phyloP scores from a whole-genome alignment of 1,139 yeast genomes.

The Candida sanyaensis region DNA sequence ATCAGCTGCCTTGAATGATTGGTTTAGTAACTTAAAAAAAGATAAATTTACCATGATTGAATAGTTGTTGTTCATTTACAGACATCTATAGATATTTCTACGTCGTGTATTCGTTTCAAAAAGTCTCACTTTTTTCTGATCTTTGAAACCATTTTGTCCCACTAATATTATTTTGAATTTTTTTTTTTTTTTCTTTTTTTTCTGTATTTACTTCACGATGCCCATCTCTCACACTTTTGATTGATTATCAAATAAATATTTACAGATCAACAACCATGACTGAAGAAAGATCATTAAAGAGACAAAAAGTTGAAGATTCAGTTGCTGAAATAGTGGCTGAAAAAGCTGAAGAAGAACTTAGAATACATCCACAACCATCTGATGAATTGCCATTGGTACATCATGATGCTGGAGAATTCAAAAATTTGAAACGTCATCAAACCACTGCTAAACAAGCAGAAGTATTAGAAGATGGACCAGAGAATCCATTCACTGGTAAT shows the following conservation, averaged over 20 bases:
- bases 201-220: background rate
- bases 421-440: conserved; percentile 55
- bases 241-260: background rate
- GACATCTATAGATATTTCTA: too few relatives aligned
- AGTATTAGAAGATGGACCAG: conserved; percentile 58
- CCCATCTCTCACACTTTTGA: background rate
- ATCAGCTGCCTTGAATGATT: conserved; percentile 11
- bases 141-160: background rate
- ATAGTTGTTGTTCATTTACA: too few relatives aligned
- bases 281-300: conserved; percentile 19
- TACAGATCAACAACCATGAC: background rate
- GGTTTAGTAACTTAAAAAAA: conserved; percentile 9
- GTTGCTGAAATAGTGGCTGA: conserved; percentile 25
- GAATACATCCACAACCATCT: conserved; percentile 36
- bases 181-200: background rate
- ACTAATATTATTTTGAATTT: background rate
- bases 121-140: background rate
- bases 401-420: conserved; percentile 60
- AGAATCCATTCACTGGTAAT: conserved; percentile 79
- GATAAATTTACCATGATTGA: background rate
- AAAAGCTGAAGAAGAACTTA: conserved; percentile 48
- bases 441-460: conserved; percentile 78
- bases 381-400: conserved; percentile 17
- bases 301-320: conserved; percentile 19
- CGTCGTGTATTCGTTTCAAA: background rate